phyloP scores from a whole-genome alignment of 805 yeast species.

The Lachancea sp. region DNA sequence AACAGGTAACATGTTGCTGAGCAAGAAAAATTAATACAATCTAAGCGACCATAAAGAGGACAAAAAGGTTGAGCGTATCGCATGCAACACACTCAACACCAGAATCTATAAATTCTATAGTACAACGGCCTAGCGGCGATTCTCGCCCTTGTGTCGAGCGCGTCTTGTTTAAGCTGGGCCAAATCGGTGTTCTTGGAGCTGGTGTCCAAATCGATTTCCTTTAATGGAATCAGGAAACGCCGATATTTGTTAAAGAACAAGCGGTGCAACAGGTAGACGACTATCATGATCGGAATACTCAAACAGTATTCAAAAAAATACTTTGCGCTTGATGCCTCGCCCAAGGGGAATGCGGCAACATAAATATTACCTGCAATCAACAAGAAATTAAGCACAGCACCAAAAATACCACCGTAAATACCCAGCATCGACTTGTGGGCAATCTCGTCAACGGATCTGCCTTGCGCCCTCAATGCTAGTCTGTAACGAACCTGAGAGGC shows the following conservation, averaged over 20 bases:
- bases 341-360: constrained; percentile 70
- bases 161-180: no score
- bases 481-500: constrained; percentile 57
- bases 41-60: no score
- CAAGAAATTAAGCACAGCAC: constrained; percentile 48
- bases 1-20: no score
- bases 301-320: constrained; percentile 61
- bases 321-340: constrained; percentile 44
- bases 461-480: constrained; percentile 56
- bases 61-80: no score
- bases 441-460: constrained; percentile 62
- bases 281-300: constrained; percentile 56
- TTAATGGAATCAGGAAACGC: constrained; percentile 37
- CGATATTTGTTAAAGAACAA: constrained; percentile 44
- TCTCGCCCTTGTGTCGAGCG: constrained; percentile 33
- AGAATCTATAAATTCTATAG: constrained; percentile 38
- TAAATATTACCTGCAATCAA: constrained; percentile 75
- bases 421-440: constrained; percentile 65
- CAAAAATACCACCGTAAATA: constrained; percentile 54
- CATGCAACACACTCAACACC: no score
- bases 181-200: no score
- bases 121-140: constrained; percentile 41
- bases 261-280: constrained; percentile 54
- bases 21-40: no score
- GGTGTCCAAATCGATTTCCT: constrained; percentile 53